phyloP scores from a whole-genome alignment of 1,284 basidiomycete genomes.

The Somion occarium region DNA sequence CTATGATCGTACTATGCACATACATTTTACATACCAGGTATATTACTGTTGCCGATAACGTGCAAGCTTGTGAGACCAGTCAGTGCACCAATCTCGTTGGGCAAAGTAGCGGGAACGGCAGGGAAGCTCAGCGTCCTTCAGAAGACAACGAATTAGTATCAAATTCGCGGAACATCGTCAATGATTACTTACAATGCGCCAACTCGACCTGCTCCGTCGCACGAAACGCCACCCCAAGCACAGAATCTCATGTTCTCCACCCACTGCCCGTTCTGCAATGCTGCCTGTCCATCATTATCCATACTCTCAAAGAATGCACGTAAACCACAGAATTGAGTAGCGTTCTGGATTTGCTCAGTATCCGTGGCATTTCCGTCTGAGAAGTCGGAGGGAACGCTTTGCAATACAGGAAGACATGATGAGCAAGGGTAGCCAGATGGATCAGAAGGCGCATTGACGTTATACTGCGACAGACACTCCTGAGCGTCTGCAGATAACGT shows the following conservation, averaged over 20 bases:
- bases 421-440: constrained; percentile 44
- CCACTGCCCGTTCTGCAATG: constrained; percentile 42
- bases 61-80: constrained; percentile 34
- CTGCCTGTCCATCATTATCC: constrained; percentile 33
- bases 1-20: too few relatives aligned
- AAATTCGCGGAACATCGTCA: too few relatives aligned
- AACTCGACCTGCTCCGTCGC: constrained; percentile 37
- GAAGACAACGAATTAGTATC: too few relatives aligned
- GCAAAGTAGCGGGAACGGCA: constrained; percentile 40
- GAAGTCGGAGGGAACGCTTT: constrained; percentile 34
- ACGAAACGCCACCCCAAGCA: constrained; percentile 43
- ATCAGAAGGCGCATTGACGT: constrained; percentile 39
- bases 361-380: constrained; percentile 29
- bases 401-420: constrained; percentile 39
- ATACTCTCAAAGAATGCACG: constrained; percentile 44
- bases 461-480: constrained; percentile 44
- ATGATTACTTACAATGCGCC: constrained; percentile 37
- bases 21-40: constrained; percentile 38
- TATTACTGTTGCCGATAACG: constrained; percentile 37
- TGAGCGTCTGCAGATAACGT: constrained; percentile 35
- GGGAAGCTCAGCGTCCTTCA: constrained; percentile 43
- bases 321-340: constrained; percentile 47
- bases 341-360: constrained; percentile 29
- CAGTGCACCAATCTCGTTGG: constrained; percentile 39
- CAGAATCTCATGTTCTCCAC: constrained; percentile 43